Base-by-base conservation (phyloP, 2,329 filamentous ascomycete species). In the Westerdykella sp. region DNA sequence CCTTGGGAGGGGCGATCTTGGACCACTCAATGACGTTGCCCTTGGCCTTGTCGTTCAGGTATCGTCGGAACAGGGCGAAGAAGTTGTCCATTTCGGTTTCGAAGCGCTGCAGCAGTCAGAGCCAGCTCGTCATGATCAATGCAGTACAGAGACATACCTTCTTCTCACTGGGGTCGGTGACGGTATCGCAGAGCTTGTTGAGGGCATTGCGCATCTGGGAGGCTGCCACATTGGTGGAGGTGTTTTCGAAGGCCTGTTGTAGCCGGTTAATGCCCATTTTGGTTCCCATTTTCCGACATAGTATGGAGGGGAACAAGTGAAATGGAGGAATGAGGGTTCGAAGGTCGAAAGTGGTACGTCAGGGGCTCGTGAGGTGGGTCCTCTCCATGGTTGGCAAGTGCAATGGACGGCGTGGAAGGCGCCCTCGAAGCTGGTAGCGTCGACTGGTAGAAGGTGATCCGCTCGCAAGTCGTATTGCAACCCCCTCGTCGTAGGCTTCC, bases 81-180 rank as follows among this genome's bases (percentile, higher is more conserved):
- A 98, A 98, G 83, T 98, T 98, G 81, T 98, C 93, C 90, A 96
- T 97, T 75, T 98, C 91, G 4, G 90, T 94, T 76, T 97, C 91
- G 71, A 97, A 97, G 55, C 94, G 82, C 87, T 87, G 56, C 57
- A 35, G n/a, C 18, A 28, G 6, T 16, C 23, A 23, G 22, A 7
- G 14, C 23, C 16, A 31, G 12, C 38, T 15, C 39, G 36, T 22
- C 12, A 21, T 4, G 14, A 6, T 13, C 14, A 11, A 5, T 21
- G 13, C 9, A 5, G 15, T 21, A n/a, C 16, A 21, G 13, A 7
- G 15, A 22, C 53, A 64, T 74, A 90, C 89, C 85, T 95, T 91
- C 75, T 80, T 82, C 67, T 80, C 76, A 25, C 68, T 75, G 44
- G 85, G 78, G 67, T 97, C 89, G 62, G 83, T 80, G 67, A 96